Base-by-base conservation (phyloP, 371 early-diverging fungal genomes). In the Mucor circinelloides region DNA sequence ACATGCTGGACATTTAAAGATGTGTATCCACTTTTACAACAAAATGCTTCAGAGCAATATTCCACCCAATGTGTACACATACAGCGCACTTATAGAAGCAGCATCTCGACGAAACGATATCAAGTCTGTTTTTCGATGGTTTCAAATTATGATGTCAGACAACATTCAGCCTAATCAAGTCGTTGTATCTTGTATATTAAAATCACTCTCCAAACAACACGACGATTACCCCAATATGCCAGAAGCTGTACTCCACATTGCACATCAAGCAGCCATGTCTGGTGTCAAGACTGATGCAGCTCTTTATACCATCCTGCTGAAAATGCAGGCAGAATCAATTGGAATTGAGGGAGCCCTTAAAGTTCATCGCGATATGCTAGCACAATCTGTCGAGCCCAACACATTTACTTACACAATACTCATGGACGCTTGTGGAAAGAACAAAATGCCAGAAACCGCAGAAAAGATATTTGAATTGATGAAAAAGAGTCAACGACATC, bases 41-140 rank as follows among this genome's bases (percentile, higher is more conserved):
- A 68, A 72, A 34, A 84, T 86, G 84, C 57, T 74, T 12, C 74
- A 79, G 4, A 55, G 62, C 6, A 66, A 67, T 0, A 31, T 85
- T 9, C 36, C 70, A 23, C 85, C 88, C 10, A 86, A 86, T 60
- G 77, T 68, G 0, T 82, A 86, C 57, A 82, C 77, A 1, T 88
- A 72, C 60, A 83, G 81, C 15, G 78, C 82, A 13, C 62, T 88
- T 6, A 84, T 88, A 28, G 78, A 86, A 23, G 77, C 79, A 6
- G 70, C 74, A 42, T 38, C 74, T 5, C 64, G 66, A 32, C 54
- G 60, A 34, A 58, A 65, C 12, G 73, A 79, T 67, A 58, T 70
- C 2, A 54, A 60, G 1, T 64, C 66, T 27, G 80, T 79, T 13
- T 36, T 83, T 28, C 73, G 65, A n/a, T 83, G 84, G 84, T 79